These are phyloP conservation scores for Chrysosphaeria jannelii DNA, from an alignment of 2,329 filamentous ascomycete genomes.

Conservation along the genomic window DNA sequence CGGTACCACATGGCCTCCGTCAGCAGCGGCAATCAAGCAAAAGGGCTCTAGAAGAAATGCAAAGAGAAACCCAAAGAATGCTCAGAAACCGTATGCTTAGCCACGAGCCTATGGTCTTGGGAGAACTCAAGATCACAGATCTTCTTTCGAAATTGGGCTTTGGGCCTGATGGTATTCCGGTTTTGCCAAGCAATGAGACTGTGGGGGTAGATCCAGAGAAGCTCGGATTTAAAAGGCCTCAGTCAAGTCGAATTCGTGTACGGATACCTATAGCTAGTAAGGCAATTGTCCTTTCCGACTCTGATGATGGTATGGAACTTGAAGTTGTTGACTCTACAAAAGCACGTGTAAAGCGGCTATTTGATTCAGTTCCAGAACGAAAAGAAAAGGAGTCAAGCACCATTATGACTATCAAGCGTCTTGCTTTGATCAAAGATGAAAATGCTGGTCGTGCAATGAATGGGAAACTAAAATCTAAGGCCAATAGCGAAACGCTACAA, in stretches of 20 bases:
- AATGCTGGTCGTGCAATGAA: no score
- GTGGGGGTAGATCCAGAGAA: constrained; percentile 20
- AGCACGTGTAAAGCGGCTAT: constrained; percentile 27
- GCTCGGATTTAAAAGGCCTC: constrained; percentile 6
- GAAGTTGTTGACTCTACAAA: constrained; percentile 24
- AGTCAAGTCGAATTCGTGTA: constrained; percentile 19
- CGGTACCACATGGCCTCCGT: constrained; percentile 32
- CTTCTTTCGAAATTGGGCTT: neutral
- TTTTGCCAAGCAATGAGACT: constrained; percentile 1
- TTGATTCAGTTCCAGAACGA: constrained; percentile 34
- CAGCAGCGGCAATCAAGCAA: constrained; percentile 67
- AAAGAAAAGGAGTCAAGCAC: constrained; percentile 31
- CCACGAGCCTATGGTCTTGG: constrained; percentile 60
- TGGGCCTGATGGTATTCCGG: neutral
- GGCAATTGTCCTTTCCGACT: constrained; percentile 9
- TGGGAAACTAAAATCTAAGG: constrained; percentile 7
- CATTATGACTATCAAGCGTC: constrained; percentile 35
- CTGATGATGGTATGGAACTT: constrained; percentile 23
- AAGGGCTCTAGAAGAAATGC: constrained; percentile 85
- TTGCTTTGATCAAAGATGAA: constrained; percentile 45
- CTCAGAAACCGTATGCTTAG: constrained; percentile 70
- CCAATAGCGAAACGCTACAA: constrained; percentile 13
- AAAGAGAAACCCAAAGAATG: constrained; percentile 75
- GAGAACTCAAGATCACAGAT: neutral
- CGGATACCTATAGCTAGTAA: constrained; percentile 12